Conservation (phyloP, 495 filamentous ascomycete genomes). For the Daldinia bambusicola region DNA sequence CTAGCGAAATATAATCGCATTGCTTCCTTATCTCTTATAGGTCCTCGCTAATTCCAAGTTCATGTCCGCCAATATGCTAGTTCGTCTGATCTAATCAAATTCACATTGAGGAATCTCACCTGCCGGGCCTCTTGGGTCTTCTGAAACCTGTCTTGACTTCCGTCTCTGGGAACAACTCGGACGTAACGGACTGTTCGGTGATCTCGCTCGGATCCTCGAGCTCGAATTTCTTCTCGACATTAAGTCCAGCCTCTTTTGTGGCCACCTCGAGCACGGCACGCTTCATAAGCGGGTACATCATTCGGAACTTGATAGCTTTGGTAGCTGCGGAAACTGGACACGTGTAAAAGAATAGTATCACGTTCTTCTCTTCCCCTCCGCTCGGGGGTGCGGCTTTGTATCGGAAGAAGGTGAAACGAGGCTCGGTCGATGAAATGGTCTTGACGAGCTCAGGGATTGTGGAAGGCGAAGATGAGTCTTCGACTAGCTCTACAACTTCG, state of each 20-base stretch:
- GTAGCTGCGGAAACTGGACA: slow-evolving; percentile 74
- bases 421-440: slow-evolving; percentile 81
- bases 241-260: slow-evolving; percentile 73
- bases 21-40: slow-evolving; percentile 14
- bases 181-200: slow-evolving; percentile 72
- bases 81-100: background rate
- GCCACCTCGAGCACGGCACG: slow-evolving; percentile 74
- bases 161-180: slow-evolving; percentile 79
- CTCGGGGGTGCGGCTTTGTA: slow-evolving; percentile 61
- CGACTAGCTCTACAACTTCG: slow-evolving; percentile 81
- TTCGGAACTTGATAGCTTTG: slow-evolving; percentile 87
- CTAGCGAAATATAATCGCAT: slow-evolving; percentile 25
- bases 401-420: slow-evolving; percentile 91
- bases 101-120: slow-evolving; percentile 39
- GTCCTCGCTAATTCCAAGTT: slow-evolving; percentile 14
- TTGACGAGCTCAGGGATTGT: slow-evolving; percentile 62
- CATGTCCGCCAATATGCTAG: background rate
- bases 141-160: slow-evolving; percentile 79
- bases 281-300: slow-evolving; percentile 92
- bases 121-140: slow-evolving; percentile 88
- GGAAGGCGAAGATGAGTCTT: slow-evolving; percentile 58
- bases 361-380: slow-evolving; percentile 65
- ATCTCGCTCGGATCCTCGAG: slow-evolving; percentile 78
- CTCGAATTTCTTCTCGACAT: slow-evolving; percentile 77
- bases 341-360: slow-evolving; percentile 93